Percentiles rank a stretch among this genome's conserved stretches.
These are phyloP conservation scores for Suillus subluteus DNA, from an alignment of 768 basidiomycete genomes.

Conservation along the genomic window DNA sequence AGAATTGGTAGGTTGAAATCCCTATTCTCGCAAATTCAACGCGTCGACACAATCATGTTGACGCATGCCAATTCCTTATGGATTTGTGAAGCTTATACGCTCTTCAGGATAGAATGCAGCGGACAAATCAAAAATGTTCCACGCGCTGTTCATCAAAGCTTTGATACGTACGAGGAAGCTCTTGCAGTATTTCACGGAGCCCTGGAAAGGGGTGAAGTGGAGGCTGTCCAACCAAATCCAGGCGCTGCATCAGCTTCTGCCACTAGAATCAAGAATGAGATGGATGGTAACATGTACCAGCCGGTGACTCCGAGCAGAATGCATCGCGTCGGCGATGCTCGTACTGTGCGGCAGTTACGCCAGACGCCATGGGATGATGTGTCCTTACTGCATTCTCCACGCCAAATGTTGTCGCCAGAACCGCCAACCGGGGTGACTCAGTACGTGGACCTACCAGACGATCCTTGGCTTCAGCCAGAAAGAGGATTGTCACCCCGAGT, in stretches of 20 bases:
- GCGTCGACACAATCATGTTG: conserved; percentile 24
- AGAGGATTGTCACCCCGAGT: conserved; percentile 20
- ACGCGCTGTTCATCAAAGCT: conserved; percentile 47
- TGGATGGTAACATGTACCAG: conserved; percentile 3
- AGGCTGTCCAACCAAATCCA: conserved; percentile 17
- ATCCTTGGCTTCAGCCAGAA: conserved; percentile 14
- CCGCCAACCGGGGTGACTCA: conserved; percentile 31
- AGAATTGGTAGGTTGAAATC: conserved; percentile 25
- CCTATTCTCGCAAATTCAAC: conserved; percentile 12
- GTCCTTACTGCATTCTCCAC: neutral
- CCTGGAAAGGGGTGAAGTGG: conserved; percentile 31
- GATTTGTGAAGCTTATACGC: conserved; percentile 13
- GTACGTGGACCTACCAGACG: conserved; percentile 23
- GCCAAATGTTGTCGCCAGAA: conserved; percentile 19
- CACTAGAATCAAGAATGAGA: conserved; percentile 15
- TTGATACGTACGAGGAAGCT: conserved; percentile 47
- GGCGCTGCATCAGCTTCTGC: conserved; percentile 5
- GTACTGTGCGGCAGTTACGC: conserved; percentile 15
- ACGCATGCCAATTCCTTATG: conserved; percentile 27
- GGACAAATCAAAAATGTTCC: conserved; percentile 48
- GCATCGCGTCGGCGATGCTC: conserved; percentile 10
- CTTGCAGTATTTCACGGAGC: conserved; percentile 32
- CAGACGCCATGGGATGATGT: conserved; percentile 16
- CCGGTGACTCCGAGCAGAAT: conserved; percentile 3
- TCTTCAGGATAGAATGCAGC: conserved; percentile 48